Base-by-base conservation (phyloP, 78 protist genomes). In the Dictyostelium discoideum region DNA sequence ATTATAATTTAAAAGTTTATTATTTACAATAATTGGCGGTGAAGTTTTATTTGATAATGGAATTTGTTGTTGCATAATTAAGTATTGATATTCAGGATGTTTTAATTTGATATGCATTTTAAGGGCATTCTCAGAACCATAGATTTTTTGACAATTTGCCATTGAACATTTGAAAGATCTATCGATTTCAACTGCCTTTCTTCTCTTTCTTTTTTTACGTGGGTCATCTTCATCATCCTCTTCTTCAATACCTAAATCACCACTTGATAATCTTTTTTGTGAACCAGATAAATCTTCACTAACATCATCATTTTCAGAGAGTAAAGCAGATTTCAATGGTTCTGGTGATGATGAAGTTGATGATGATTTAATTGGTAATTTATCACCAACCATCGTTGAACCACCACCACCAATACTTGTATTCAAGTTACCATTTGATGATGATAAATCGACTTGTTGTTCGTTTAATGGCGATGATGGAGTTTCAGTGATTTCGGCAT, bases 81-180 rank as follows among this genome's bases (percentile, higher is more conserved):
- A 60, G 57, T 90, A 90, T 82, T 80, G 88, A 50, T 90, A 92
- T 67, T 87, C 97, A 24, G 97, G 97, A 50, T 94, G 97, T 54
- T 94, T 94, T 44, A 86, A 50, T 63, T 94, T 94, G 84, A 94
- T 87, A 79, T 94, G 97, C 90, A 94, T 85, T 39, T 85, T 84
- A 6, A 94, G 74, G 2, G 97, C 97, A 73, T 87, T 87, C 63
- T 94, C 97, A 1, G 97, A 87, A 20, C 97, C 97, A 48, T 94
- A 94, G 13, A 85, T 77, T 37, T 87, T 86, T 76, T 94, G 92
- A 24, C 97, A 94, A 37, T 85, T 85, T 26, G 93, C 85, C 92
- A 85, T 87, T 7, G 90, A 87, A 67, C 97, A 94, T 44, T 83
- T 81, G 85, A 83, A 85, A 39, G 82, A 46, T 48, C 97, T 50